Evolutionary conservation across 1,139 yeast genomes (phyloP).

Genomic region (Saccharomyces pastorianus): DNA sequence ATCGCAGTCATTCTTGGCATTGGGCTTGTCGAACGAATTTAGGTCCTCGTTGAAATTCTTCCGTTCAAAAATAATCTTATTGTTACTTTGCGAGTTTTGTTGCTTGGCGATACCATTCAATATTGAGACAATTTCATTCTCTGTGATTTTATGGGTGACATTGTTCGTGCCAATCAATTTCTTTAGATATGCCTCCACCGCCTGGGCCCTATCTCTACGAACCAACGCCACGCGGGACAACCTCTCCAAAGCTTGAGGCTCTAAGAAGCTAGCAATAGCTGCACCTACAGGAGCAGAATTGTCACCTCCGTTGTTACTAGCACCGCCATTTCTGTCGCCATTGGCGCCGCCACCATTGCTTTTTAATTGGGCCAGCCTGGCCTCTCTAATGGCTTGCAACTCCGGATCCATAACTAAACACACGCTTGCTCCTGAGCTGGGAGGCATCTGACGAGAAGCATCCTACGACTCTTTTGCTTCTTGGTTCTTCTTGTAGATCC

Average conservation of each 20-base stretch:
- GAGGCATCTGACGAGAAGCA: neutral
- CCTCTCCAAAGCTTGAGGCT: conserved; percentile 80
- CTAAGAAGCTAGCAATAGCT: conserved; percentile 58
- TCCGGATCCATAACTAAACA: conserved; percentile 49
- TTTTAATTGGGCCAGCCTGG: conserved; percentile 77
- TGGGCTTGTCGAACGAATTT: conserved; percentile 20
- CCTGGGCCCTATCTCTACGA: conserved; percentile 81
- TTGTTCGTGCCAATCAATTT: conserved; percentile 76
- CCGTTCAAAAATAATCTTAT: conserved; percentile 53
- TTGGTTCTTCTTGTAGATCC: neutral
- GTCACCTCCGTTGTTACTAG: conserved; percentile 11
- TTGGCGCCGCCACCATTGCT: conserved; percentile 37
- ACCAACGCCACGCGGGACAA: conserved; percentile 81
- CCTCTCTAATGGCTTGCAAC: conserved; percentile 79
- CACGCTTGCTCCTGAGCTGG: neutral
- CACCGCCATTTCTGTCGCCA: conserved; percentile 8
- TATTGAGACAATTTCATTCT: conserved; percentile 72
- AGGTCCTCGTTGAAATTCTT: conserved; percentile 33
- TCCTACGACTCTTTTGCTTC: neutral
- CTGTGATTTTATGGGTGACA: conserved; percentile 61
- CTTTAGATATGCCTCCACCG: conserved; percentile 76
- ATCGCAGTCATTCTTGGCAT: conserved; percentile 24
- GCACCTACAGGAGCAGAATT: conserved; percentile 20
- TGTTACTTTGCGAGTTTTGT: conserved; percentile 50
- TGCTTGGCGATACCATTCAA: conserved; percentile 79